A percentile compares a stretch with the other conserved stretches of the same genome.
phyloP scores from a whole-genome alignment of 768 basidiomycete species.

The Lentinula raphanica region DNA sequence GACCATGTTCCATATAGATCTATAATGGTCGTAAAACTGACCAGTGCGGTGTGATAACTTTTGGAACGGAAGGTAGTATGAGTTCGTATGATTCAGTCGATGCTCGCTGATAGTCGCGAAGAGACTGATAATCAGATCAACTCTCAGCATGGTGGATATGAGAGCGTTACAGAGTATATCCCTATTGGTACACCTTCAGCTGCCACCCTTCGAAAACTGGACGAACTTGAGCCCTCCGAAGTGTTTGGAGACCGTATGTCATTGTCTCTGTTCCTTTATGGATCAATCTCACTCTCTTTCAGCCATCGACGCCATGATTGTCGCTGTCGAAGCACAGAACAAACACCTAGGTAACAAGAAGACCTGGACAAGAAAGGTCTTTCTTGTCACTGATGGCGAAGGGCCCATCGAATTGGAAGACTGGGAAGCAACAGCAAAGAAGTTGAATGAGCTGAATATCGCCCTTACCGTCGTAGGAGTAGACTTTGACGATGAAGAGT shows the following conservation, averaged over 20 bases:
- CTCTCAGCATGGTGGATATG: slow-evolving; percentile 60
- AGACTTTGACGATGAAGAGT: slow-evolving; percentile 77
- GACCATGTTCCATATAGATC: slow-evolving; percentile 47
- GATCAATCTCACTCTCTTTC: background rate
- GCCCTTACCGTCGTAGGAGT: slow-evolving; percentile 73
- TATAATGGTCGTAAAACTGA: slow-evolving; percentile 91
- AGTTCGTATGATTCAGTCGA: background rate
- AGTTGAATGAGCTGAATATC: slow-evolving; percentile 58
- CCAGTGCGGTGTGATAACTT: slow-evolving; percentile 83
- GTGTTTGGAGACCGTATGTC: slow-evolving; percentile 62
- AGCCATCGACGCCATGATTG: slow-evolving; percentile 87
- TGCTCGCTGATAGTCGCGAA: slow-evolving; percentile 20
- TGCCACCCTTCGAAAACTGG: slow-evolving; percentile 59
- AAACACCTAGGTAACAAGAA: slow-evolving; percentile 62
- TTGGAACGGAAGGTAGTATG: slow-evolving; percentile 73
- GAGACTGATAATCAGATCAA: slow-evolving; percentile 66
- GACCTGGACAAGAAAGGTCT: slow-evolving; percentile 81
- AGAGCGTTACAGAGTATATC: slow-evolving; percentile 67
- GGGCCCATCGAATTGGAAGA: slow-evolving; percentile 67
- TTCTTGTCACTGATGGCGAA: slow-evolving; percentile 84
- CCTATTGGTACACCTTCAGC: slow-evolving; percentile 63
- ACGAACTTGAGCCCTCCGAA: slow-evolving; percentile 51
- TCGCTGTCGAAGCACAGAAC: slow-evolving; percentile 77
- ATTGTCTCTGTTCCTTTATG: background rate
- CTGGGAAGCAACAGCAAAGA: slow-evolving; percentile 63